phyloP scores from a whole-genome alignment of 1,284 basidiomycete species.

The Cryptococcus amylolentus region DNA sequence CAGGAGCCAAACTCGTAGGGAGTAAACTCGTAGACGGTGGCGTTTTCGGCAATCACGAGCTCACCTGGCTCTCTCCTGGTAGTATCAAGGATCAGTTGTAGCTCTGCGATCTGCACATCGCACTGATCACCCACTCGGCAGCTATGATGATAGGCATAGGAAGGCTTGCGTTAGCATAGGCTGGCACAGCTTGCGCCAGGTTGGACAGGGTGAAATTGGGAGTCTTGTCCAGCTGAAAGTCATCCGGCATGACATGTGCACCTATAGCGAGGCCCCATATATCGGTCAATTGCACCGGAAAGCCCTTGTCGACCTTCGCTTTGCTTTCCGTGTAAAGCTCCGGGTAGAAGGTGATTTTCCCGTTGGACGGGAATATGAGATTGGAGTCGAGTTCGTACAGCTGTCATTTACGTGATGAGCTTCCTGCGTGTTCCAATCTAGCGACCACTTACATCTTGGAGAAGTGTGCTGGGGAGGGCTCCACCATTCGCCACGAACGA shows the following conservation, averaged over 20 bases:
- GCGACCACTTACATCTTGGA: constrained; percentile 34
- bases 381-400: constrained; percentile 52
- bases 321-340: constrained; percentile 41
- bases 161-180: constrained; percentile 32
- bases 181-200: constrained; percentile 23
- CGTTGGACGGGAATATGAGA: constrained; percentile 49
- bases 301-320: constrained; percentile 42
- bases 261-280: constrained; percentile 47
- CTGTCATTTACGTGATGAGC: constrained; percentile 5
- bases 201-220: constrained; percentile 47
- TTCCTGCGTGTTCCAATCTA: background rate
- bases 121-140: constrained; percentile 41
- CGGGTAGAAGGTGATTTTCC: constrained; percentile 49
- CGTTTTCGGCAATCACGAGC: constrained; percentile 49
- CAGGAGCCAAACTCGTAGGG: constrained; percentile 54
- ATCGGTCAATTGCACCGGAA: constrained; percentile 46
- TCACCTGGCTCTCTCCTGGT: constrained; percentile 48
- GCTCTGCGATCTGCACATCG: no score
- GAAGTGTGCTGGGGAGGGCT: constrained; percentile 35
- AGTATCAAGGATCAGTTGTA: background rate
- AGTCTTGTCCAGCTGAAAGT: constrained; percentile 36
- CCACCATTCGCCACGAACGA: constrained; percentile 45
- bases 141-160: constrained; percentile 53
- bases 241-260: constrained; percentile 42
- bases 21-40: constrained; percentile 52